Base-by-base conservation (phyloP, 1,139 yeast genomes). In the Petasospora rhodanensis region DNA sequence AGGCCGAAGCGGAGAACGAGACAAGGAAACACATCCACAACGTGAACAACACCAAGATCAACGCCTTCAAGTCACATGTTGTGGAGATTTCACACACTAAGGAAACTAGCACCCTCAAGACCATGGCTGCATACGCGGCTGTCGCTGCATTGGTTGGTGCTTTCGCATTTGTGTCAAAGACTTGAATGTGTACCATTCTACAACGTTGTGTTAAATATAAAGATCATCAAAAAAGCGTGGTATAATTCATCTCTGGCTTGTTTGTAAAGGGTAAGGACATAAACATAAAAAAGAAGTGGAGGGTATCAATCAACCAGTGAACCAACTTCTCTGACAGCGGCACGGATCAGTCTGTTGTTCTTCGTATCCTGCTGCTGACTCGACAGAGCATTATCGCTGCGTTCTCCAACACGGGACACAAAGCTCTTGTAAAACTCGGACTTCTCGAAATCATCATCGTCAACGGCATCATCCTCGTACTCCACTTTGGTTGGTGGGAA, bases 401-500 rank as follows among this genome's bases (percentile, higher is more conserved):
- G 34, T 26, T 35, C 31, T 24, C 45, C 44, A 25, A 39, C 40
- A 18, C 37, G 34, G 18, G 27, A 28, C 17, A 42, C 50, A 32
- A 45, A 48, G 6, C 22, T 42, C 22, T 35, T 28, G 25, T 43
- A 47, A 14, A 40, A 34, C 4, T 42, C 46, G 5, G 42, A 27
- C 10, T 41, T 33, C 28, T 48, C 47, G 34, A 41, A 46, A 24
- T 47, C 54, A 16, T 47, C 52, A 26, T 48, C 52, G 24, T 37
- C 47, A 10, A 43, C 41, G 31, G 43, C 56, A 28, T 49, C 61
- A 33, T 61, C 68, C 37, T 59, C 62, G 41, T 58, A 62, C 33
- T 68, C 62, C 55, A 40, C 52, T 55, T 32, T 31, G 9, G 59
- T 59, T 42, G 55, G 59, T 7, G 53, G 47, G 42, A 66, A 61